Evolutionary conservation across 768 basidiomycete species (phyloP).

Genomic region (Scleroderma citrinum): DNA sequence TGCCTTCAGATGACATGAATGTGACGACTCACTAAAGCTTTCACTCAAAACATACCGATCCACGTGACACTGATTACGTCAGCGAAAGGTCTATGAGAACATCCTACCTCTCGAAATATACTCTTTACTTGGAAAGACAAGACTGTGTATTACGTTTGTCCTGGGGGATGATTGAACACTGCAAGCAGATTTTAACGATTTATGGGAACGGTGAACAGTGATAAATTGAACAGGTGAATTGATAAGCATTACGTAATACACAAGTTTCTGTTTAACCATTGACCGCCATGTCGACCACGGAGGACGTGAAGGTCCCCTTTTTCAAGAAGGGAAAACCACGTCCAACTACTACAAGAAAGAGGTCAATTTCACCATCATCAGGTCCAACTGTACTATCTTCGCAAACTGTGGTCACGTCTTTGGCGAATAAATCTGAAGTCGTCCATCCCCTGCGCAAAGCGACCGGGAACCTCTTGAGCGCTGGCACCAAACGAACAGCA

Average conservation of each 20-base stretch:
- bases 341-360: constrained; percentile 69
- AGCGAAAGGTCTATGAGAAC: not conserved
- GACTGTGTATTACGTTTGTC: too few relatives aligned
- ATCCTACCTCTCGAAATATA: not conserved
- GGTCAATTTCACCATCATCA: constrained; percentile 58
- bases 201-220: too few relatives aligned
- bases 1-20: constrained; percentile 18
- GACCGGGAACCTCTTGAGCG: constrained; percentile 66
- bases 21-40: not conserved
- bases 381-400: constrained; percentile 24
- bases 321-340: constrained; percentile 83
- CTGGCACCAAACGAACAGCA: constrained; percentile 62
- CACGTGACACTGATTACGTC: constrained; percentile 7
- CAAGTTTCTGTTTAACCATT: too few relatives aligned
- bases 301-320: constrained; percentile 64
- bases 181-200: too few relatives aligned
- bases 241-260: not conserved
- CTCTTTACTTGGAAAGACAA: too few relatives aligned
- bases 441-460: constrained; percentile 70
- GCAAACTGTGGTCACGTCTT: constrained; percentile 10
- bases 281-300: constrained; percentile 25
- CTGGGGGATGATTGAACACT: too few relatives aligned
- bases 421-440: constrained; percentile 60
- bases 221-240: too few relatives aligned
- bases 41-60: too few relatives aligned